These are phyloP conservation scores for Pyricularia sp. DNA, from an alignment of 2,329 filamentous ascomycete genomes.

Conservation along the genomic window DNA sequence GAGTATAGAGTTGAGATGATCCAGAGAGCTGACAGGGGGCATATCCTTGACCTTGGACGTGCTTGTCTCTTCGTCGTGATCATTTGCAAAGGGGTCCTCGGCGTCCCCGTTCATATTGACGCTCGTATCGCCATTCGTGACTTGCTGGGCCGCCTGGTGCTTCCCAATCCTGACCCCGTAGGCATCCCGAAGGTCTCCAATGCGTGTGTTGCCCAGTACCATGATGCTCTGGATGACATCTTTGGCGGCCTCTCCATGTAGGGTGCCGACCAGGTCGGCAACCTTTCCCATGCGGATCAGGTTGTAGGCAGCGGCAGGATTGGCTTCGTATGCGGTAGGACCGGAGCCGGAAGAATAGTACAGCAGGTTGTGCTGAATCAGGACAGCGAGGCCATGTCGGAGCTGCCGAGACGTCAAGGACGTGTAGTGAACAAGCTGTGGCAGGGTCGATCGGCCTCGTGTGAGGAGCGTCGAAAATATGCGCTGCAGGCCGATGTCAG, in stretches of 20 bases:
- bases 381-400: conserved; percentile 70
- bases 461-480: conserved; percentile 73
- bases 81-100: conserved; percentile 5
- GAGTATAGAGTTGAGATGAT: conserved; percentile 40
- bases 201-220: conserved; percentile 65
- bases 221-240: conserved; percentile 68
- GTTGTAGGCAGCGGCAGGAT: conserved; percentile 70
- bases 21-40: conserved; percentile 30
- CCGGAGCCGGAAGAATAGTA: conserved; percentile 50
- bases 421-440: conserved; percentile 61
- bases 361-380: conserved; percentile 82
- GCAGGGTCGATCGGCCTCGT: conserved; percentile 66
- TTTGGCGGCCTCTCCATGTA: conserved; percentile 66
- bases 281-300: conserved; percentile 76
- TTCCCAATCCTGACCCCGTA: conserved; percentile 32
- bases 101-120: conserved; percentile 7
- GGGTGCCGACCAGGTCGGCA: conserved; percentile 61
- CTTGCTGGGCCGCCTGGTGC: conserved; percentile 9
- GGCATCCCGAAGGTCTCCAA: conserved; percentile 59
- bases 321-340: conserved; percentile 65
- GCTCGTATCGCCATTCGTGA: conserved; percentile 3
- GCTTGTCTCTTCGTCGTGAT: conserved; percentile 15
- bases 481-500: conserved; percentile 43
- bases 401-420: conserved; percentile 66
- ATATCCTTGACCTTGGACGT: conserved; percentile 22